Conservation (phyloP, 2,329 filamentous ascomycete genomes). For the Fusarium domesticum region DNA sequence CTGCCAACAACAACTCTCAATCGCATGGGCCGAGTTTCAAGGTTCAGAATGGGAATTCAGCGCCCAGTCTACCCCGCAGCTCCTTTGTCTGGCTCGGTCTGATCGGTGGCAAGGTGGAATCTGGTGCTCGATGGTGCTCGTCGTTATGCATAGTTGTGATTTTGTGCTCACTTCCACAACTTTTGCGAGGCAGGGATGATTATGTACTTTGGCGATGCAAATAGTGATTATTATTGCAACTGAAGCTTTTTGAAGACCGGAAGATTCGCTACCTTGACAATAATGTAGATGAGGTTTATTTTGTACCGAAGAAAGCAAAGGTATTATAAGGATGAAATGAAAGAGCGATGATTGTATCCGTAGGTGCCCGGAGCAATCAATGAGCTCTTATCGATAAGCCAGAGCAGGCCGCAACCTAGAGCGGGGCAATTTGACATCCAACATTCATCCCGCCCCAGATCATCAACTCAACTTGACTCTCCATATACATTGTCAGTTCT, state of each 20-base stretch:
- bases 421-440: conserved; percentile 23
- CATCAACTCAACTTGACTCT: conserved; percentile 17
- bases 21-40: conserved; percentile 25
- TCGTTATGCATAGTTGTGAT: no score
- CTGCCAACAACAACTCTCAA: conserved; percentile 24
- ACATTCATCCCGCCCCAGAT: conserved; percentile 10
- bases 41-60: conserved; percentile 28
- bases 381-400: conserved; percentile 30
- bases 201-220: no score
- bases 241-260: no score
- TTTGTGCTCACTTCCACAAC: no score
- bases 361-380: background rate
- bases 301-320: no score
- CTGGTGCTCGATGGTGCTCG: no score
- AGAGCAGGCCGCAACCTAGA: conserved; percentile 5
- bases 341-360: background rate
- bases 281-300: no score
- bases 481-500: conserved; percentile 14
- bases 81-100: conserved; percentile 13
- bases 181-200: no score
- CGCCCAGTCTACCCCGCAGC: conserved; percentile 18
- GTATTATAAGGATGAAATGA: no score
- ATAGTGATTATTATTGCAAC: no score
- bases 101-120: background rate
- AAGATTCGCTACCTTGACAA: no score